Evolutionary conservation across 139 green algal genomes (phyloP).

Genomic region (Haematococcus lacustris): DNA sequence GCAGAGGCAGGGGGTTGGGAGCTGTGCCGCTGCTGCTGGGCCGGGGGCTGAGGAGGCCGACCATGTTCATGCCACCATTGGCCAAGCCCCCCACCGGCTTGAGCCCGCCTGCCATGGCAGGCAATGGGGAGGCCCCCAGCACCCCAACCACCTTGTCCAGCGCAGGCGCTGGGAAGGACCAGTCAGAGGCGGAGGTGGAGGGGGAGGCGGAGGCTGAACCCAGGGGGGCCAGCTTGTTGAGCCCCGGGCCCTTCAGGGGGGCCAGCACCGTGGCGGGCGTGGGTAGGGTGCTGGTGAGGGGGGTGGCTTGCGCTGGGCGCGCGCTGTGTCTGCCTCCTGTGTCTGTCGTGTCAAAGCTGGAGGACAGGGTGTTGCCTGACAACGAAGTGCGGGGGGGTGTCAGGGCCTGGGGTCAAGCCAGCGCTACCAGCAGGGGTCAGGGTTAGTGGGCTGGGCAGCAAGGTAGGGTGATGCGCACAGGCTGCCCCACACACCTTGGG

Average conservation of each 20-base stretch:
- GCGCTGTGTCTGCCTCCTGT: neutral
- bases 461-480: no score
- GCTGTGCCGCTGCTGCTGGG: neutral
- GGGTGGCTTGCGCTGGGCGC: neutral
- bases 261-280: conserved; percentile 5
- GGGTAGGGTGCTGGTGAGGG: conserved; percentile 2
- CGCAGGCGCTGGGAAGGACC: neutral
- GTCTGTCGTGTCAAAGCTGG: neutral
- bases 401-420: neutral
- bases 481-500: neutral
- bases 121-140: neutral
- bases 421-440: neutral
- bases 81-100: neutral
- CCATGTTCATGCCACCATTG: no score
- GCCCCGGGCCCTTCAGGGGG: neutral
- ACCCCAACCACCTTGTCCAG: neutral
- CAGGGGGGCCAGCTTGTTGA: conserved; percentile 7
- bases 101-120: neutral
- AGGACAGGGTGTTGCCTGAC: neutral
- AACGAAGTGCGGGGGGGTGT: neutral
- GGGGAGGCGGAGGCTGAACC: neutral
- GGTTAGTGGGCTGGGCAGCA: neutral
- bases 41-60: no score
- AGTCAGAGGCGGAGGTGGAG: conserved; percentile 10
- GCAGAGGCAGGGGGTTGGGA: neutral